Evolutionary conservation across 164 flowering plant genomes (phyloP), one percentile per base, ranked within the genome.

Genomic region (Dillenia suffruticosa): DNA sequence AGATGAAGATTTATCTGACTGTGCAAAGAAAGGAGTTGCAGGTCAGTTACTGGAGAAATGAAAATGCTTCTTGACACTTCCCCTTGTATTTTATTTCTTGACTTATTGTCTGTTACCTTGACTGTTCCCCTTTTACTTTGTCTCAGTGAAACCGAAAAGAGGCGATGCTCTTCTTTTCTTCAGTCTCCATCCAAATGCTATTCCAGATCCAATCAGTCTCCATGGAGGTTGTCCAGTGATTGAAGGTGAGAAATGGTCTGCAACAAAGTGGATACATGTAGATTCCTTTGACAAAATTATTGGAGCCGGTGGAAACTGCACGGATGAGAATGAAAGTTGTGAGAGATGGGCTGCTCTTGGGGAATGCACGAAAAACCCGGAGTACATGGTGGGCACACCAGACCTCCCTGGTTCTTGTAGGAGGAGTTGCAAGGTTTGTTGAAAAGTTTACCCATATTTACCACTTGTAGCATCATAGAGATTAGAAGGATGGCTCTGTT

Each of bases 201-300:
- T 65, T 22, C 89, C 97, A 44, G 97, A 92, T 63, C 55, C 72
- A 11, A 57, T 1, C 63, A 95, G 97, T 69, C 94, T 95, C 50
- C 99, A 95, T 67, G 97, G 73, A 6, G 96, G 99, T 0, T 92
- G 97, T 69, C 97, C 97, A 0, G 97, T 95, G 64, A 68, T 88
- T 49, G 87, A 90, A 66, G 99, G 99, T 49, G 99, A 95, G 81
- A 95, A 95, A 74, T 95, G 99, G 99, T 92, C 99, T 8, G 96
- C 99, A 51, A 95, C 99, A 46, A 95, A 95, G 76, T 92, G 99
- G 99, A 88, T 95, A 62, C 97, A 87, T 59, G 99, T 95, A 2
- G 89, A 82, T 64, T 78, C 88, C 14, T 83, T 88, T 47, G 94
- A 87, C 77, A 85, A 82, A 82, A 74, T 40, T 47, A 40, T 83